These are phyloP conservation scores for Vigna hirtella DNA, from an alignment of 306 rosid genomes.

Conservation along the genomic window DNA sequence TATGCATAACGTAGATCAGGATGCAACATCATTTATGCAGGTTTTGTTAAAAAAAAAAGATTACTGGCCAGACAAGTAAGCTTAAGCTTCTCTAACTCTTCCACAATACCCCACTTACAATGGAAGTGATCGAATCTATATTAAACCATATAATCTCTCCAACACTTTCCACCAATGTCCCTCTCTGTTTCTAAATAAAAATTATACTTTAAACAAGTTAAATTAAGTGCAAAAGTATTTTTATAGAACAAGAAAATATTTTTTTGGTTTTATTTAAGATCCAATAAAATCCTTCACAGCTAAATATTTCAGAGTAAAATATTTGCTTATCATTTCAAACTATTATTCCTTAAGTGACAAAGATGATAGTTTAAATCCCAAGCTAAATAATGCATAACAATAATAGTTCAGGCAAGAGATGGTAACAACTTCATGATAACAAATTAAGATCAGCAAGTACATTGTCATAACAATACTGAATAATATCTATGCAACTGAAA, in stretches of 20 bases:
- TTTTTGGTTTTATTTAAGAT: slow-evolving; percentile 9
- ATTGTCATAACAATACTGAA: slow-evolving; percentile 24
- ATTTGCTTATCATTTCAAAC: background rate
- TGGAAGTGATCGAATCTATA: slow-evolving; percentile 1
- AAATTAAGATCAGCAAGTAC: slow-evolving; percentile 15
- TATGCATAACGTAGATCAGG: slow-evolving; percentile 36
- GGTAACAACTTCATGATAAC: slow-evolving; percentile 25
- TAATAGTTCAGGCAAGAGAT: slow-evolving; percentile 15
- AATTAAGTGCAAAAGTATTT: background rate
- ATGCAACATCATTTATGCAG: slow-evolving; percentile 21
- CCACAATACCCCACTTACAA: background rate
- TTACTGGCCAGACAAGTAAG: slow-evolving; percentile 19
- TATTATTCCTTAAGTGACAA: background rate
- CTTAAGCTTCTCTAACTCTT: slow-evolving; percentile 38
- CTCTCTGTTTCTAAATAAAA: background rate
- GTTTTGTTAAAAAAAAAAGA: background rate
- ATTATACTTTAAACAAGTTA: background rate
- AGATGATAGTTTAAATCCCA: slow-evolving; percentile 10
- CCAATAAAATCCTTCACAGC: background rate
- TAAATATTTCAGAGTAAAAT: slow-evolving; percentile 17
- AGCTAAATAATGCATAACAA: slow-evolving; percentile 9
- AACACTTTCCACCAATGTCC: background rate
- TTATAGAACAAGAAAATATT: background rate
- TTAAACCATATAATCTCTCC: too few species aligned
- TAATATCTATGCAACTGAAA: slow-evolving; percentile 34